Evolutionary conservation across 257 asterid species (phyloP).

Genomic region (Lycium ferocissimum): DNA sequence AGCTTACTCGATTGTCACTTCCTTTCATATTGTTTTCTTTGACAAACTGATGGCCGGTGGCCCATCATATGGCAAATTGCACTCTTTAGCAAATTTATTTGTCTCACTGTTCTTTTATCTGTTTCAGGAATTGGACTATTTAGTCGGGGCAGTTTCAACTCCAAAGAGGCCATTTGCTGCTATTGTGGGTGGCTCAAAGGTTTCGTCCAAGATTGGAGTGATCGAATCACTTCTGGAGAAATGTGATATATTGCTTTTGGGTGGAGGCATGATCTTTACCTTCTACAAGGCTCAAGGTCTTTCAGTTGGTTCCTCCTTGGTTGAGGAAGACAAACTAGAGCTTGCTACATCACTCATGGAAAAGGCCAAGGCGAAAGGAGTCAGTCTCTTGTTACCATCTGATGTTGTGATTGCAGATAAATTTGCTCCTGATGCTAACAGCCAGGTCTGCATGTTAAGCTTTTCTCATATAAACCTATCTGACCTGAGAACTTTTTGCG

Average conservation of each 20-base stretch:
- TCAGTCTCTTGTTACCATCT: slow-evolving; percentile 71
- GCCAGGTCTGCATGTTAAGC: slow-evolving; percentile 61
- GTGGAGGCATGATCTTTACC: slow-evolving; percentile 94
- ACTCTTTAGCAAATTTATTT: neutral
- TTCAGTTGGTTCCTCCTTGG: slow-evolving; percentile 85
- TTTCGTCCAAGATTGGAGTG: slow-evolving; percentile 87
- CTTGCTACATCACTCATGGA: slow-evolving; percentile 74
- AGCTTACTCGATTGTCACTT: slow-evolving; percentile 32
- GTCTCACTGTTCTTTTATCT: slow-evolving; percentile 30
- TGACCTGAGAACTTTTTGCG: neutral
- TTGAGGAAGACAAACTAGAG: slow-evolving; percentile 92
- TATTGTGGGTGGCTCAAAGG: slow-evolving; percentile 95
- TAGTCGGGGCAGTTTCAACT: slow-evolving; percentile 81
- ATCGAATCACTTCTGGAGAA: slow-evolving; percentile 86
- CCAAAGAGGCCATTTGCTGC: slow-evolving; percentile 91
- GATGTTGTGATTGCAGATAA: slow-evolving; percentile 87
- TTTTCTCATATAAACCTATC: neutral
- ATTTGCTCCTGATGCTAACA: slow-evolving; percentile 87
- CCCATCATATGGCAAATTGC: neutral
- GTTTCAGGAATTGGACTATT: slow-evolving; percentile 78
- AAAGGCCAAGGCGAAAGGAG: slow-evolving; percentile 89
- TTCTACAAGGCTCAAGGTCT: slow-evolving; percentile 92
- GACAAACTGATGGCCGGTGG: neutral
- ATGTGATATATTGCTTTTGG: slow-evolving; percentile 72
- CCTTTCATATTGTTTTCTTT: slow-evolving; percentile 13